Conservation (phyloP, 805 yeast genomes). For the Wickerhamomyces bovis region DNA sequence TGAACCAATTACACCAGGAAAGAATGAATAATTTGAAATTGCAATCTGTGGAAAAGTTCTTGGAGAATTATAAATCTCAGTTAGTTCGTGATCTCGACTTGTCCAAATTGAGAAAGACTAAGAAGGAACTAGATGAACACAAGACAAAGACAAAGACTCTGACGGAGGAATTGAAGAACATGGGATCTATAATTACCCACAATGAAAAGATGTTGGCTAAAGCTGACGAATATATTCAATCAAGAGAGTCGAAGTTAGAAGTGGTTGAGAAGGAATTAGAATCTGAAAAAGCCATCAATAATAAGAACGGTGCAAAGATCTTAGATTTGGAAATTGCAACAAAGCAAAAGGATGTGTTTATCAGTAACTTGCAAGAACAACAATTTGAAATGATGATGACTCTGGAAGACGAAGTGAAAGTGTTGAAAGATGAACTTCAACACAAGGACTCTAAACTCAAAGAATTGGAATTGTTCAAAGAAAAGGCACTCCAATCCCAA, state of each 20-base stretch:
- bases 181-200: not conserved
- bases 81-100: constrained; percentile 6
- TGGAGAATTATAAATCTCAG: constrained; percentile 39
- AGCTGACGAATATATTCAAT: not conserved
- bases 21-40: constrained; percentile 54
- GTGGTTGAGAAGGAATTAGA: not conserved
- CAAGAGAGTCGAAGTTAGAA: not conserved
- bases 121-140: not conserved
- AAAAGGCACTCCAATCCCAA: not conserved
- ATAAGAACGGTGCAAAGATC: not conserved
- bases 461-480: not conserved
- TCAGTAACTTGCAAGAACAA: not conserved
- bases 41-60: constrained; percentile 46
- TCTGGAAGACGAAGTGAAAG: not conserved
- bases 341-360: not conserved
- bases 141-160: not conserved
- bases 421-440: not conserved
- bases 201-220: constrained; percentile 3
- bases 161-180: not conserved
- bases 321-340: not conserved
- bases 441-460: not conserved
- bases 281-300: not conserved
- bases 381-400: not conserved
- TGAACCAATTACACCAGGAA: constrained; percentile 49
- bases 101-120: not conserved